phyloP scores from a whole-genome alignment of 495 filamentous ascomycete species.

The Penicillium pancosmium region DNA sequence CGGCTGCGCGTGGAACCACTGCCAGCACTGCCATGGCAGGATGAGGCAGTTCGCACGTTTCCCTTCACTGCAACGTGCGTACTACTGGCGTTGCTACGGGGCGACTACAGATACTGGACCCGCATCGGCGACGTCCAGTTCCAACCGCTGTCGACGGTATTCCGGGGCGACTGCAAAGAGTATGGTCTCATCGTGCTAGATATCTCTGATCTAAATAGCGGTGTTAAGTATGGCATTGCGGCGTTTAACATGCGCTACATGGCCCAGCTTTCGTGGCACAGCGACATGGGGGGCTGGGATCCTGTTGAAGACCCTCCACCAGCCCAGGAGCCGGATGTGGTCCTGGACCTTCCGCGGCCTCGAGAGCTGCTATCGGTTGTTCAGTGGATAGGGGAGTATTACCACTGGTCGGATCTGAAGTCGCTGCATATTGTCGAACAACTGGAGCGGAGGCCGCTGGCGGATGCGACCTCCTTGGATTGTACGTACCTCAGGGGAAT shows the following conservation, averaged over 20 bases:
- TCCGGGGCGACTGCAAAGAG: conserved; percentile 23
- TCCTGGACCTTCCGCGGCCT: conserved; percentile 14
- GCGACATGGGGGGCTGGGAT: no score
- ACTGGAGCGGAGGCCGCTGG: conserved; percentile 11
- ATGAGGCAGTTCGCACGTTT: conserved; percentile 19
- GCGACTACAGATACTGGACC: conserved; percentile 8
- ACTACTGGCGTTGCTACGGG: conserved; percentile 20
- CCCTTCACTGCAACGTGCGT: conserved; percentile 22
- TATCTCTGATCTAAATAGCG: conserved; percentile 21
- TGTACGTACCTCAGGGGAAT: conserved; percentile 10
- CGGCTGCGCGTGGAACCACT: no score
- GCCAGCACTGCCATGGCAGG: conserved; percentile 12
- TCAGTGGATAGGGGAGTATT: conserved; percentile 17
- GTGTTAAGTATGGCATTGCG: conserved; percentile 21
- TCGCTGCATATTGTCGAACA: not conserved
- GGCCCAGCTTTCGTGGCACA: no score
- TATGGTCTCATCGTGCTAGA: conserved; percentile 25
- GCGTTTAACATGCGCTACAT: not conserved
- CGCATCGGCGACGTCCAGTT: conserved; percentile 21
- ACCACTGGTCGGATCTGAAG: not conserved
- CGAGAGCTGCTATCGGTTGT: conserved; percentile 17
- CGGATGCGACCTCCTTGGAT: conserved; percentile 19
- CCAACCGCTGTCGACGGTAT: conserved; percentile 22
- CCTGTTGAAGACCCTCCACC: no score
- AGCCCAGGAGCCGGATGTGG: no score